Evolutionary conservation across 345 rosid genomes (phyloP), one percentile per base, ranked within the genome.

Genomic region (Camelina hispida): DNA sequence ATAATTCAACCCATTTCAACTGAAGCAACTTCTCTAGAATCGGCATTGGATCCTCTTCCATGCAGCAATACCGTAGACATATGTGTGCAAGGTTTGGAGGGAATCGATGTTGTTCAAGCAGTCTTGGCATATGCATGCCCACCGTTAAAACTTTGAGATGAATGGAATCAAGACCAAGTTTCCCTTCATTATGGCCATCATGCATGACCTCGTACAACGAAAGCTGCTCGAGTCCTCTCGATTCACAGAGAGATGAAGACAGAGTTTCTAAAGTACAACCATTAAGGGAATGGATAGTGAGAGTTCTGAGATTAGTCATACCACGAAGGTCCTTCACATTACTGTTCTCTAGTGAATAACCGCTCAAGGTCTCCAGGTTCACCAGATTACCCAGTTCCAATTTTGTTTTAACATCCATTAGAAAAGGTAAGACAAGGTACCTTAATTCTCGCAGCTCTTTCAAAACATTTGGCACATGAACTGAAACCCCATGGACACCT

Each of bases 11-110:
- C 62, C 55, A 55, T 50, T 18, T 56, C 63, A 87, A 76, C 62
- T 73, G 64, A 8, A 72, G 77, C 69, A 85, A 62, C 78, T 75
- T 81, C 62, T 81, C 85, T 25, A 85, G 66, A 18, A 76, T 73
- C 30, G 70, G 73, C 82, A 85, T 85, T 11, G 89, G 87, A 59
- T 83, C 87, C 28, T 78, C 85, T 17, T 9, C 12, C 35, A 87
- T 85, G 8, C 10, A 4, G 4, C 87, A 81, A 0, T 37, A 14
- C 32, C 10, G 1, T 25, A 74, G 17, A 13, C 34, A 40, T 44
- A 85, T 69, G 71, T 79, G 70, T 13, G 77, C 30, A 52, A 87
- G 69, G 58, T 71, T 53, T 0, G 76, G 74, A 25, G 85, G 77
- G 59, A 80, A 82, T 72, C 28, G 78, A 61, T 74, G 72, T 72